phyloP scores from a whole-genome alignment of 2,329 filamentous ascomycete species.

The Chrysosporium queenslandicum region DNA sequence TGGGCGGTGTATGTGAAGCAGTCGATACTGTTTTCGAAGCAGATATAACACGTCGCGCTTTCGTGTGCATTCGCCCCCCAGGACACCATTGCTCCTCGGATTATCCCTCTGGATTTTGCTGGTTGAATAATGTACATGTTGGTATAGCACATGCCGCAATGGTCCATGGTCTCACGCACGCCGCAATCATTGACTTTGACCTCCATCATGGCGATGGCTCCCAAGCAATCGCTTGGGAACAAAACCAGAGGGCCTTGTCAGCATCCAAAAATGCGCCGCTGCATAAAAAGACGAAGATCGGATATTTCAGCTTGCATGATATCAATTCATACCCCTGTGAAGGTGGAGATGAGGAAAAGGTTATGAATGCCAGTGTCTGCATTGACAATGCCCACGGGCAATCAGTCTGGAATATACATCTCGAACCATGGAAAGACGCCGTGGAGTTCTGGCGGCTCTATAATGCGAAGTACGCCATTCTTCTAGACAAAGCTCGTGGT shows the following conservation, averaged over 20 bases:
- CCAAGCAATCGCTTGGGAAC: conserved; percentile 83
- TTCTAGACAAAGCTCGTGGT: conserved; percentile 69
- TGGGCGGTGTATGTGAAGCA: conserved; percentile 88
- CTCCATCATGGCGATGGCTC: conserved; percentile 93
- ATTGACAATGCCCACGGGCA: conserved; percentile 91
- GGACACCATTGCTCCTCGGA: conserved; percentile 90
- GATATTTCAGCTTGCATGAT: conserved; percentile 94
- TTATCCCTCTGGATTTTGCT: conserved; percentile 91
- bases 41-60: conserved; percentile 60
- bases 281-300: conserved; percentile 78
- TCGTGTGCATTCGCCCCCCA: conserved; percentile 84
- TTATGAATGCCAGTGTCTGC: conserved; percentile 86
- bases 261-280: conserved; percentile 59
- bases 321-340: conserved; percentile 99
- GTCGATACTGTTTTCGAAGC: conserved; percentile 71
- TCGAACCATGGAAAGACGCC: conserved; percentile 74
- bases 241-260: conserved; percentile 60
- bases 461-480: conserved; percentile 60
- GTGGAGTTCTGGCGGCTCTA: conserved; percentile 86
- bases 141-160: conserved; percentile 86
- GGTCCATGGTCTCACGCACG: conserved; percentile 78
- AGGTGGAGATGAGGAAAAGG: conserved; percentile 81
- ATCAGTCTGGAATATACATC: conserved; percentile 89
- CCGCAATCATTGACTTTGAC: conserved; percentile 86
- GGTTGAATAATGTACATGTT: conserved; percentile 96